Base-by-base conservation (phyloP, 768 basidiomycete genomes). In the Lactarius trivialis region DNA sequence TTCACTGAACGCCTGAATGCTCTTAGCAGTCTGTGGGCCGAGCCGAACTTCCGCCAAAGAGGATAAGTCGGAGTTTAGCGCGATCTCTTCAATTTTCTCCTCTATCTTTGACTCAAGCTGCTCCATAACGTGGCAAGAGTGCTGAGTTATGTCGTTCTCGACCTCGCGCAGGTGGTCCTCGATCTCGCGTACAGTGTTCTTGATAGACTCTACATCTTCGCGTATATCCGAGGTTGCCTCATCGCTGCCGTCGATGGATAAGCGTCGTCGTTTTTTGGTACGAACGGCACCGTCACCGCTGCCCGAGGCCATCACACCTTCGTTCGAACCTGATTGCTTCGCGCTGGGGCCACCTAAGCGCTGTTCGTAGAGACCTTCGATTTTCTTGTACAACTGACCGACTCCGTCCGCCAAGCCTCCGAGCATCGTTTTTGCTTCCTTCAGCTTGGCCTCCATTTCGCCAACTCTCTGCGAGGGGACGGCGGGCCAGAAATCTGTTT, bases 401-500 rank as follows among this genome's bases (percentile, higher is more conserved):
- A 73, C 63, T 1, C 49, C 56, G 28, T 54, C 63, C 36, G 69
- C 71, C 57, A 80, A 70, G n/a, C 71, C 72, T 43, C 63, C 64
- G 32, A 73, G 68, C 32, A 72, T 67, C 41, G 73, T 72, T 58
- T 71, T 73, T 28, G 69, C 62, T 15, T 70, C 65, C n/a, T 36
- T 32, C 53, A 65, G 60, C 56, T 72, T 71, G 26, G 36, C 19
- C 19, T 71, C 67, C 36, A 69, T 21, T 12, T 56, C 60, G n/a
- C 68, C 63, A 17, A 71, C 53, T 19, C 70, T 68, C n/a, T 71
- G 64, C 7, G 60, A 55, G 24, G 68, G 70, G 3, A 76, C n/a
- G 34, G 73, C 52, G 6, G 78, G 79, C 78, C 79, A 79, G 61
- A 77, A 79, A 19, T 71, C 71, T 51, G 70, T 68, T 28, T 72